Evolutionary conservation across 768 basidiomycete species (phyloP), one percentile per base, ranked within the genome.

Genomic region (Suillus discolor): DNA sequence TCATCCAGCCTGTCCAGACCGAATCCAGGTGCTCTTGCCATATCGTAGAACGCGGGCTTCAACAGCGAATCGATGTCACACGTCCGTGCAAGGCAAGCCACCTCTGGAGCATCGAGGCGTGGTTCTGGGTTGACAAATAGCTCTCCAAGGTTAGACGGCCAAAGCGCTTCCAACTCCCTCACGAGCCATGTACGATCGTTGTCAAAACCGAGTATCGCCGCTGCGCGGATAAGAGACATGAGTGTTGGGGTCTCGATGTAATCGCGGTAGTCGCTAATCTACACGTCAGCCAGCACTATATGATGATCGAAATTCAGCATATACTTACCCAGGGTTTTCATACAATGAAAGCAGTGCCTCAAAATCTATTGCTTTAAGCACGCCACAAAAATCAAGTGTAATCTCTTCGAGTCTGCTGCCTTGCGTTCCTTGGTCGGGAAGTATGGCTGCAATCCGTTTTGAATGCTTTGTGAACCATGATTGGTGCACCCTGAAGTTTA

Each of bases 31-130:
- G 62, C 6, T 41, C 68, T 62, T 25, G 70, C 69, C 16, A 83
- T 72, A 65, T 82, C 79, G 65, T 82, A 82, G 62, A 77, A 80
- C 1, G 80, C 80, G 51, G 73, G 71, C 54, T 79, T 78, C 16
- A 78, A 69, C 31, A 81, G 70, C 0, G 38, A 41, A 3, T 72
- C 67, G 6, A 80, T 49, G 25, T 72, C 65, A 62, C 67, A 77
- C 6, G 65, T 25, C 18, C 73, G 74, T 23, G 75, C 79, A 16
- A 82, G 71, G 18, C 68, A 55, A 25, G 81, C 68, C 3, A 75
- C 78, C 23, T 72, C 71, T 1, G 72, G 72, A 1, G 79, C 78
- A 41, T 74, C 62, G 0, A 71, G 71, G 18, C 70, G 25, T 20
- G 49, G 47, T 18, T 47, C 39, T 2, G 59, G 16, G 3, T 62